Base-by-base conservation (phyloP, 1,284 basidiomycete genomes). In the Sutorius eximius region DNA sequence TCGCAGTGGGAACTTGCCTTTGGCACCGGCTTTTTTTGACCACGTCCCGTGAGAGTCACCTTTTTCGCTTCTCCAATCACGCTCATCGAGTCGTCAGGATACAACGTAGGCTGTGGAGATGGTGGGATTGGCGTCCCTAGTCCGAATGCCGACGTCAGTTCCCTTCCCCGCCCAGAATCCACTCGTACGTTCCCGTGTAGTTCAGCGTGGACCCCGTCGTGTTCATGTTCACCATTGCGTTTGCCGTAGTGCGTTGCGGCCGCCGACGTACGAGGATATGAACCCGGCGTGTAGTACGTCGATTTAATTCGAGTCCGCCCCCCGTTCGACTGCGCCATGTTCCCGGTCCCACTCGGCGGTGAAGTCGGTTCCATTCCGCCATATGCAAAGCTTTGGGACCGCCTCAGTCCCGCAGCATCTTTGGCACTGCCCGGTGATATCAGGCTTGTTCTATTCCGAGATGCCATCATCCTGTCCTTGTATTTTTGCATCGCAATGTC, bases 21-120 rank as follows among this genome's bases (percentile, higher is more conserved):
- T 11, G 67, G 66, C 16, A 66, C 64, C 10, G 69, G 68, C 57
- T 74, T 77, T 60, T 71, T 73, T 38, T 67, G 66, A 52, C 60
- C 61, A 1, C 66, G 66, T 45, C 66, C 60, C 15, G 67, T 55
- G 49, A 73, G 22, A 5, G 49, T 52, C 3, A 68, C 50, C 44
- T 66, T 69, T 45, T 61, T 72, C 7, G 57, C 74, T 44, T 75
- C 73, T 16, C 77, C 79, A 7, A 80, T 76, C 30, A 87, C 75
- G 54, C 83, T 86, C 67, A 86, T 72, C 11, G 85, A 87, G 69
- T 88, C 86, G 55, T 89, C 87, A 5, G 86, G 86, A 63, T 83
- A 86, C 53, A 87, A 62, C 8, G 85, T 86, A 16, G 78, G 78
- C 60, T 80, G 82, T 30, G 82, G 85, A 15, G 76, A 80, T 29